phyloP scores from a whole-genome alignment of 1,284 basidiomycete species.

The Melampsora americana region DNA sequence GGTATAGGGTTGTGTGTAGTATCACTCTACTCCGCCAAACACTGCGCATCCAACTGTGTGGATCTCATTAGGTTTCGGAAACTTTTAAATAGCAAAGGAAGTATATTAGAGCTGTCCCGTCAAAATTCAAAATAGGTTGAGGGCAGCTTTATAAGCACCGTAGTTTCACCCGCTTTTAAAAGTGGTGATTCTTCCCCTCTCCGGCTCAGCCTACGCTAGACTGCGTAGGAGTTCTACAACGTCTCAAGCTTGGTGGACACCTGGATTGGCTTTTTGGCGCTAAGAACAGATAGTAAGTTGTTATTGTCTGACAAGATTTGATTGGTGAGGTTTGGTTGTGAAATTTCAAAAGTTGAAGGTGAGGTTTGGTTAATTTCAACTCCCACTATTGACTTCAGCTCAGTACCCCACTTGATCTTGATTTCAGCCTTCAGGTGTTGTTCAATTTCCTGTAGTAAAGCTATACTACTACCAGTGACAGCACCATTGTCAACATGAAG shows the following conservation, averaged over 20 bases:
- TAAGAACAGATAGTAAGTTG: neutral
- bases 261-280: neutral
- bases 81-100: no score
- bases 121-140: no score
- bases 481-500: slow-evolving; percentile 27
- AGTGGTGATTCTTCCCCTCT: no score
- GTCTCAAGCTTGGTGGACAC: neutral
- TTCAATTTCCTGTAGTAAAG: neutral
- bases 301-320: neutral
- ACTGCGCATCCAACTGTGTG: no score
- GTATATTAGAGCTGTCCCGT: no score
- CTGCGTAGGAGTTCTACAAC: no score
- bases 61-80: no score
- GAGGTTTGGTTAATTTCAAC: neutral
- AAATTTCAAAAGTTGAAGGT: neutral
- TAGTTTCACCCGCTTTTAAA: no score
- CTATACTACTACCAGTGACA: neutral
- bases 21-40: no score
- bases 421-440: neutral
- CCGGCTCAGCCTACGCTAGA: no score
- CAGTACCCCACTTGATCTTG: slow-evolving; percentile 13
- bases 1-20: no score
- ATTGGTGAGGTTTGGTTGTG: neutral
- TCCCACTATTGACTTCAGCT: neutral
- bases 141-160: no score